These are phyloP conservation scores for Batrachochytrium dendrobatidis DNA, from an alignment of 371 early-diverging fungal species.

Conservation along the genomic window DNA sequence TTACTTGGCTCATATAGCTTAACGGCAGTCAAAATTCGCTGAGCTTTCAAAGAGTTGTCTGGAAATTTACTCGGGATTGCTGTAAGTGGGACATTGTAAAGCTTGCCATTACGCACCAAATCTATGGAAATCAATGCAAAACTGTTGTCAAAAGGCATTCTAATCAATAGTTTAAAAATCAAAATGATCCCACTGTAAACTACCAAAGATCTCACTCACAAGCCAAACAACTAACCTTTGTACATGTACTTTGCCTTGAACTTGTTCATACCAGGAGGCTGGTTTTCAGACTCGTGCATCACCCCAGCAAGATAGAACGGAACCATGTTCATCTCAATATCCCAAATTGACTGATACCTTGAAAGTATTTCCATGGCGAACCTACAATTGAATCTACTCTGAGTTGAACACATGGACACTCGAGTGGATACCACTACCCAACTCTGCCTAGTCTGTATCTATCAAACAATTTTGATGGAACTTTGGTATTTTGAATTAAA, in stretches of 20 bases:
- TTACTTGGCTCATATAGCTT: neutral
- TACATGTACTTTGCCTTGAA: conserved; percentile 25
- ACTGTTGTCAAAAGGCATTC: neutral
- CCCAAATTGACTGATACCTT: conserved; percentile 14
- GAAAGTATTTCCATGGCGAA: conserved; percentile 11
- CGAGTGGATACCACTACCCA: too few species aligned
- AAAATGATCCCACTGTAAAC: conserved; percentile 5
- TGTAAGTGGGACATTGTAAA: conserved; percentile 4
- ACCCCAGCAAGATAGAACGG: conserved; percentile 29
- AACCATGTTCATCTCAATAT: neutral
- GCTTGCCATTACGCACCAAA: conserved; percentile 6
- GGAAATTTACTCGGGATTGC: conserved; percentile 6
- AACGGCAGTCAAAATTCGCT: conserved; percentile 9
- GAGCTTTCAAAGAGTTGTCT: conserved; percentile 5
- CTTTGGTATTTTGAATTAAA: too few species aligned
- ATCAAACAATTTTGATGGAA: too few species aligned
- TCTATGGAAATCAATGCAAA: neutral
- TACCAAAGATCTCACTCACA: conserved; percentile 2
- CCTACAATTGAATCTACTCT: conserved; percentile 10
- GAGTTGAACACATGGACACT: too few species aligned
- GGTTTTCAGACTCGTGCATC: conserved; percentile 17
- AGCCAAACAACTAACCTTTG: conserved; percentile 4
- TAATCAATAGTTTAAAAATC: neutral
- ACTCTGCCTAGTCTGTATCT: too few species aligned
- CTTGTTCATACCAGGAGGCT: conserved; percentile 25